Percentiles rank a stretch among this genome's conserved stretches.
Conservation (phyloP, 106 monocot species). For the Dendrobium officinale region DNA sequence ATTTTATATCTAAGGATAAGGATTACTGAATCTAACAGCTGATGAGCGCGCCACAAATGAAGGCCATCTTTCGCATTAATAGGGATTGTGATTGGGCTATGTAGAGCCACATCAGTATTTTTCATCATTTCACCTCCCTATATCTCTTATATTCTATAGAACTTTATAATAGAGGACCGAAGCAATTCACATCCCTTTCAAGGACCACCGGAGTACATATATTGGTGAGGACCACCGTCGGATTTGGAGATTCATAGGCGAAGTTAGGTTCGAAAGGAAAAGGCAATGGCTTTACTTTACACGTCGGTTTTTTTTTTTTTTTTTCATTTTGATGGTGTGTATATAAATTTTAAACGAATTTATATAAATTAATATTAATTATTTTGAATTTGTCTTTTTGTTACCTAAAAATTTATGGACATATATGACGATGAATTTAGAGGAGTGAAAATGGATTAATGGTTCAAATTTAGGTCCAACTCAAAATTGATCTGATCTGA, state of each 20-base stretch:
- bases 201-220: not conserved
- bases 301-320: not conserved
- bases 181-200: not conserved
- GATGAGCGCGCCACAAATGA: not conserved
- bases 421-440: too few species aligned
- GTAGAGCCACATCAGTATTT: too few species aligned
- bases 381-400: too few species aligned
- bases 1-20: not conserved
- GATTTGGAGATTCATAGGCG: not conserved
- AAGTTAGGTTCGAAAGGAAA: not conserved
- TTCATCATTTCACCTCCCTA: not conserved
- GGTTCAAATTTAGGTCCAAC: too few species aligned
- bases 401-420: too few species aligned
- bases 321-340: too few species aligned
- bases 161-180: not conserved
- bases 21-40: not conserved
- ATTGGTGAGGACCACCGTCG: not conserved
- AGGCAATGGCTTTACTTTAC: not conserved
- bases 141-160: not conserved
- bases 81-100: too few species aligned
- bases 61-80: too few species aligned
- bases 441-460: too few species aligned
- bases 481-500: too few species aligned
- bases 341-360: too few species aligned
- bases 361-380: too few species aligned